Conservation (phyloP, 768 basidiomycete species). For the Podaxis pistillaris region DNA sequence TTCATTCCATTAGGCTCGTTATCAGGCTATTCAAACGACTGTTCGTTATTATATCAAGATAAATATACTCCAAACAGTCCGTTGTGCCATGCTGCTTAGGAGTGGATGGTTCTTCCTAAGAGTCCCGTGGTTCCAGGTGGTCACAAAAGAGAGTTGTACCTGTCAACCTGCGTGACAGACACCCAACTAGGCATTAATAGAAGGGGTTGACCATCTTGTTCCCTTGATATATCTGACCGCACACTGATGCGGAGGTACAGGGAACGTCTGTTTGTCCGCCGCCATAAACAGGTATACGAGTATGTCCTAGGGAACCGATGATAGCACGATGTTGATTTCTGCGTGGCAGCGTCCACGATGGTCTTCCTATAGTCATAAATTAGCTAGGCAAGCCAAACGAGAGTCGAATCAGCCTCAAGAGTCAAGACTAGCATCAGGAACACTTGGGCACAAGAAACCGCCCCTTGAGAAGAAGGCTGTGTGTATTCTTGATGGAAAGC, state of each 20-base stretch:
- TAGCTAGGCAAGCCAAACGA: not conserved
- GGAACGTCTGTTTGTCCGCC: not conserved
- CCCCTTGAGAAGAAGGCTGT: not conserved
- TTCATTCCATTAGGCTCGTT: too few species aligned
- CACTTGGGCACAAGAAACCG: not conserved
- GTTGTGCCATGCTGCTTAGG: too few species aligned
- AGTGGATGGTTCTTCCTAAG: too few species aligned
- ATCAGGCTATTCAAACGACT: too few species aligned
- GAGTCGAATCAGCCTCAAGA: not conserved
- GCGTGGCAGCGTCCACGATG: not conserved
- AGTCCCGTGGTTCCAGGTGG: not conserved
- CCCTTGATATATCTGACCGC: not conserved
- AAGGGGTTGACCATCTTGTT: not conserved
- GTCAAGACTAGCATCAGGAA: not conserved
- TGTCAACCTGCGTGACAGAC: too few species aligned
- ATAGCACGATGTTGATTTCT: not conserved
- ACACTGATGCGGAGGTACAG: not conserved
- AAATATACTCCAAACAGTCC: too few species aligned
- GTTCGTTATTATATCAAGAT: too few species aligned
- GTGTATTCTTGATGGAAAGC: not conserved
- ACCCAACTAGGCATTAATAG: not conserved
- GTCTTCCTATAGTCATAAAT: not conserved
- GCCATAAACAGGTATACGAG: not conserved
- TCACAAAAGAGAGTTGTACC: not conserved
- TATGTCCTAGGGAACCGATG: not conserved